Conservation (phyloP, 805 yeast genomes). For the Wilhelminamyces savonicus region DNA sequence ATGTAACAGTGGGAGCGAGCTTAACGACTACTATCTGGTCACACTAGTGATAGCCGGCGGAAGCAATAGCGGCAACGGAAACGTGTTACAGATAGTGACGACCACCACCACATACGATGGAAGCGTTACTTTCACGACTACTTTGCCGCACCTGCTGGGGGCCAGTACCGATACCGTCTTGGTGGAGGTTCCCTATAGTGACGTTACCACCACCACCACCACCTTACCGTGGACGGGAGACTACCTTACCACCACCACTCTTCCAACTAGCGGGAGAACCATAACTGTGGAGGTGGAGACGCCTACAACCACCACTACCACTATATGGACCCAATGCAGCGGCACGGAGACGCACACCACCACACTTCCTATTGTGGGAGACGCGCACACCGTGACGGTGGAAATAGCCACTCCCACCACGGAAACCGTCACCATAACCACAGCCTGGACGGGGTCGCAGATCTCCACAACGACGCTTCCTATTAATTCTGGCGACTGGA, state of each 20-base stretch:
- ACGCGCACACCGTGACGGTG: too few relatives aligned
- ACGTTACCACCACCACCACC: background rate
- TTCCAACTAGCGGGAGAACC: constrained; percentile 2
- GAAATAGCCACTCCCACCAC: too few relatives aligned
- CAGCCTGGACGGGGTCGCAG: too few relatives aligned
- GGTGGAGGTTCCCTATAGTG: constrained; percentile 1
- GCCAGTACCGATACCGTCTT: constrained; percentile 3
- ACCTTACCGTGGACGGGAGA: constrained; percentile 2
- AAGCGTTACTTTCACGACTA: too few relatives aligned
- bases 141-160: background rate
- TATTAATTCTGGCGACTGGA: too few relatives aligned
- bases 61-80: too few relatives aligned
- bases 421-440: too few relatives aligned
- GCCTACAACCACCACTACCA: background rate
- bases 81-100: too few relatives aligned
- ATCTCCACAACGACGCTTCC: too few relatives aligned
- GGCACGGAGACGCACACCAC: background rate
- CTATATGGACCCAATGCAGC: background rate
- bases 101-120: too few relatives aligned
- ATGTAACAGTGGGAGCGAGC: constrained; percentile 7
- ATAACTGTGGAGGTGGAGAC: constrained; percentile 3
- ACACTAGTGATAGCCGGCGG: too few relatives aligned
- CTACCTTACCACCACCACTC: too few relatives aligned
- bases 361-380: background rate
- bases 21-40: background rate